A percentile compares a stretch with the other conserved stretches of the same genome.
phyloP scores from a whole-genome alignment of 345 rosid species.

The Isatis tinctoria region DNA sequence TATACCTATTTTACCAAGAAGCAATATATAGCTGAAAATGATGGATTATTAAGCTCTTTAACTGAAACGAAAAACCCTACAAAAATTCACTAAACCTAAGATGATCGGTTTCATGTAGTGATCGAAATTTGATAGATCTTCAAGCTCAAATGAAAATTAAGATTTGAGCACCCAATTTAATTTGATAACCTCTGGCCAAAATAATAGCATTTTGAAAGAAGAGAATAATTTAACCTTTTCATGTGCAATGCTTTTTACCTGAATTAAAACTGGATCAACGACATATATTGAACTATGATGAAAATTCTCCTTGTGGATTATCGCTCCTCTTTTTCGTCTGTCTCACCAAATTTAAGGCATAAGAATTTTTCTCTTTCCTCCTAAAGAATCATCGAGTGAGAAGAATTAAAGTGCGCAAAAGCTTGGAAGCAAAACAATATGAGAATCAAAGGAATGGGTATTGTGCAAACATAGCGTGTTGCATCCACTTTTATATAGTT shows the following conservation, averaged over 20 bases:
- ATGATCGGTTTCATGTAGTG: neutral
- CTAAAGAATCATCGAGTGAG: slow-evolving; percentile 14
- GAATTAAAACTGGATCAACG: neutral
- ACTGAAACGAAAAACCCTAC: neutral
- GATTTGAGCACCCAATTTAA: neutral
- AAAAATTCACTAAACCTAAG: neutral
- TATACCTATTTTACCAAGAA: neutral
- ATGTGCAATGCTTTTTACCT: neutral
- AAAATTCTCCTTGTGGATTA: neutral
- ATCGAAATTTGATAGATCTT: neutral
- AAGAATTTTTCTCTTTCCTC: neutral
- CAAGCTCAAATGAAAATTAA: neutral
- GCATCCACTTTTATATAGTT: slow-evolving; percentile 11
- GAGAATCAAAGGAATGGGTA: neutral
- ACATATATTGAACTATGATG: neutral
- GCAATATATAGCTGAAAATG: neutral
- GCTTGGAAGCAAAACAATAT: slow-evolving; percentile 22
- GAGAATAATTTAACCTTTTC: neutral
- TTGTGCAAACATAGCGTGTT: slow-evolving; percentile 15
- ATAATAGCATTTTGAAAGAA: neutral
- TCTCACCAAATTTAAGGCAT: neutral
- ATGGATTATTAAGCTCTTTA: neutral
- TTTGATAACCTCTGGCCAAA: neutral
- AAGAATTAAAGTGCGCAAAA: slow-evolving; percentile 13
- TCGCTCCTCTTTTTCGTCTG: neutral